Base-by-base conservation (phyloP, 2,329 filamentous ascomycete species). In the Botrytis cinerea region DNA sequence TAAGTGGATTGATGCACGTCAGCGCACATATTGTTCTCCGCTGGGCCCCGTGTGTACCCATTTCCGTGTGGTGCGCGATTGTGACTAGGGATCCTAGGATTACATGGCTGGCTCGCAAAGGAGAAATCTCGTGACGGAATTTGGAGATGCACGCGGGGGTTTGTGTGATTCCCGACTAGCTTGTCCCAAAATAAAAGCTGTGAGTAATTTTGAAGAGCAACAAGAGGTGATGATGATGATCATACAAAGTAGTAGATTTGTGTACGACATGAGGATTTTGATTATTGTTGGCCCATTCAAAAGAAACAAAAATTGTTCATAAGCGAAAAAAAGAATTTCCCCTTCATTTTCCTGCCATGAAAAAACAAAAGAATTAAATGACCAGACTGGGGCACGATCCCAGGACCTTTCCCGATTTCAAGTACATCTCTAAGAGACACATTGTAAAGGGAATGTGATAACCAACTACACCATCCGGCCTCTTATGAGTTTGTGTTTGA, bases 391-490 rank as follows among this genome's bases (percentile, higher is more conserved):
- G 64, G 46, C 35, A 54, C 64, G 64, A 68, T 54, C 64, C 64
- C 64, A 54, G 64, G 64, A 68, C 64, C 64, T 68, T n/a, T n/a
- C 38, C 64, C 64, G 64, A 1, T 64, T 8, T 20, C 14, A 14
- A 9, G 35, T 22, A 57, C n/a, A 8, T 9, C 38, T 22, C 2
- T 12, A 0, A 20, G 6, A 18, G 8, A 5, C 25, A 2, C 1
- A 40, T 12, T 68, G 64, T 68, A 68, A 68, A 68, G 64, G 64
- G 38, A 40, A 38, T 35, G 64, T 68, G 46, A 51, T 68, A 68
- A 68, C 64, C 64, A 68, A 68, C 64, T 68, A 68, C 46, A 68
- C 64, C 64, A 68, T 68, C 64, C 64, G 64, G 64, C 64, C 64
- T 68, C 9, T 12, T 40, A 12, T 51, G 32, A 28, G 5, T 12